phyloP scores from a whole-genome alignment of 225 moss, liverwort and hornwort genomes.

The Anthoceros angustus region DNA sequence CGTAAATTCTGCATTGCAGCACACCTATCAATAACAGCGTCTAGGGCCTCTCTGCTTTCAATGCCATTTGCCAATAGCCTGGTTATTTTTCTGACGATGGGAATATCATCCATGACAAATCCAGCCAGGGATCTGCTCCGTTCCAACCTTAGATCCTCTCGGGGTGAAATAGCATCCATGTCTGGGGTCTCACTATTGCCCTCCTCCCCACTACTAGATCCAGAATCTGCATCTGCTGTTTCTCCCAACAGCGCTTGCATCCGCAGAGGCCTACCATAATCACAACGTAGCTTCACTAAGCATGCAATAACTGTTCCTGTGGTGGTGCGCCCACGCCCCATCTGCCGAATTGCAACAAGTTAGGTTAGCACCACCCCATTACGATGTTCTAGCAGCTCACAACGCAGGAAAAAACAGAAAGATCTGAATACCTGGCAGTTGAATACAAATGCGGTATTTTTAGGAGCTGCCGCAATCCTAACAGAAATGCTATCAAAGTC shows the following conservation, averaged over 20 bases:
- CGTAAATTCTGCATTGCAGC: slow-evolving; percentile 98
- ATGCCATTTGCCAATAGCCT: slow-evolving; percentile 82
- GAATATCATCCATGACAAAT: slow-evolving; percentile 99
- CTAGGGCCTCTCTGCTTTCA: slow-evolving; percentile 79
- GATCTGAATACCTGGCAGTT: slow-evolving; percentile 59
- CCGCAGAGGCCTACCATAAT: slow-evolving; percentile 57
- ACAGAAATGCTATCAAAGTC: slow-evolving; percentile 80
- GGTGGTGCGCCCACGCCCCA: slow-evolving; percentile 98
- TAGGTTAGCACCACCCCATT: too few relatives aligned
- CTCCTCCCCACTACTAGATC: slow-evolving; percentile 84
- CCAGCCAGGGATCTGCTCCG: slow-evolving; percentile 45
- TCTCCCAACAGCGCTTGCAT: slow-evolving; percentile 34
- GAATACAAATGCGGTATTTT: slow-evolving; percentile 83
- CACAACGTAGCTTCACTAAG: slow-evolving; percentile 76
- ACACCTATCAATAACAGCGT: slow-evolving; percentile 93
- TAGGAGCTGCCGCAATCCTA: slow-evolving; percentile 62
- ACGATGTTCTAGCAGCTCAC: too few relatives aligned
- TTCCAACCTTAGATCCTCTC: slow-evolving; percentile 29
- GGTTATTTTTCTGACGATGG: slow-evolving; percentile 93
- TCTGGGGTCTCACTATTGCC: slow-evolving; percentile 50
- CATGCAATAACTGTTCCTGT: slow-evolving; percentile 98
- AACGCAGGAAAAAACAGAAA: too few relatives aligned
- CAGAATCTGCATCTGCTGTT: slow-evolving; percentile 41
- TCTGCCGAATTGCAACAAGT: slow-evolving; percentile 26
- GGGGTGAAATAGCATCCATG: slow-evolving; percentile 36